Evolutionary conservation across 164 flowering plant genomes (phyloP).

Genomic region (Liquidambar formosana): DNA sequence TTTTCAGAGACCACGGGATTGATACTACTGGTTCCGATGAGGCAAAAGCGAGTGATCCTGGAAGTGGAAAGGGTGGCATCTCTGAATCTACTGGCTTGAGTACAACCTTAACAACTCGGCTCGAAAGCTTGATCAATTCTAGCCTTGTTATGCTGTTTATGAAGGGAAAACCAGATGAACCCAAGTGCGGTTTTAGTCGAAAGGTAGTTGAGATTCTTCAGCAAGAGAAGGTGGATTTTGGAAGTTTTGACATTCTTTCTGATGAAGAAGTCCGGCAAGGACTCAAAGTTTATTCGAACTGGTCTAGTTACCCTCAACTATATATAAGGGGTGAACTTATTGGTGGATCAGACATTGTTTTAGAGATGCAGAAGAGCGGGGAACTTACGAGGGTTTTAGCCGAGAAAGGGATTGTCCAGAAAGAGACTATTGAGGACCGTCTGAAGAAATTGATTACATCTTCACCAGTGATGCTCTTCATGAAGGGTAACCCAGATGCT

Average conservation of each 20-base stretch:
- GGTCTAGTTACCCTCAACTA: slow-evolving; percentile 96
- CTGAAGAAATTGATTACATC: slow-evolving; percentile 55
- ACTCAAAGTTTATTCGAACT: slow-evolving; percentile 84
- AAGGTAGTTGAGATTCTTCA: slow-evolving; percentile 83
- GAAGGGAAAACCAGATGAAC: slow-evolving; percentile 90
- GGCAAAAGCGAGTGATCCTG: slow-evolving; percentile 25
- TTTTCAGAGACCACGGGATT: slow-evolving; percentile 67
- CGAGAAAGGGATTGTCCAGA: slow-evolving; percentile 57
- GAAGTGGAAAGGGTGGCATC: slow-evolving; percentile 46
- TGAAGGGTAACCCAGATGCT: slow-evolving; percentile 92
- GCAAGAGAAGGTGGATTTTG: slow-evolving; percentile 70
- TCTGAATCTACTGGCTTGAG: slow-evolving; percentile 66
- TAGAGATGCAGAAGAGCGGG: slow-evolving; percentile 97
- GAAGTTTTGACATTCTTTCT: slow-evolving; percentile 74
- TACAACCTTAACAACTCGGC: slow-evolving; percentile 42
- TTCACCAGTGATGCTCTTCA: slow-evolving; percentile 81
- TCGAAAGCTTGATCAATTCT: slow-evolving; percentile 54
- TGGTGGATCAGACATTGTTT: slow-evolving; percentile 89
- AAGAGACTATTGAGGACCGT: slow-evolving; percentile 65
- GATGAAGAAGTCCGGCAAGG: slow-evolving; percentile 95
- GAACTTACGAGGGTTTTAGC: slow-evolving; percentile 61
- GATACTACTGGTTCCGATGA: slow-evolving; percentile 19
- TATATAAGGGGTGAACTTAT: slow-evolving; percentile 84
- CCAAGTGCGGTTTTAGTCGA: slow-evolving; percentile 89
- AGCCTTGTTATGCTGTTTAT: slow-evolving; percentile 82